Evolutionary conservation across 2,329 filamentous ascomycete genomes (phyloP), one percentile per base, ranked within the genome.

Genomic region (Septoria linicola): DNA sequence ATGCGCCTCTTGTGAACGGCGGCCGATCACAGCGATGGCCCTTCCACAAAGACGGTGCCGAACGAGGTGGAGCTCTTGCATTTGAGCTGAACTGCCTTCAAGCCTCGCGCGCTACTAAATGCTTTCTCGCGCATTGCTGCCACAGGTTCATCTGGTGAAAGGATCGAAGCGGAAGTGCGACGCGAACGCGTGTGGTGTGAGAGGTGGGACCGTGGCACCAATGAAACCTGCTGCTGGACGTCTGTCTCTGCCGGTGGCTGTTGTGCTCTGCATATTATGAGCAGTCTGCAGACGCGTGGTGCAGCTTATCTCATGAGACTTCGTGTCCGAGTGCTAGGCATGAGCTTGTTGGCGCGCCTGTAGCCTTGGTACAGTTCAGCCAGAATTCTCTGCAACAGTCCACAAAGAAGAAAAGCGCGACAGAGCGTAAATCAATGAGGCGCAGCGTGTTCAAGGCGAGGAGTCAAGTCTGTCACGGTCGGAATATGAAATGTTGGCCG

Each of bases 201-300:
- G 20, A 14, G 25, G 43, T 46, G 32, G 31, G 31, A 32, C 21
- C 43, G 21, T 32, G 43, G 32, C 20, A 20, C 43, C 19, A 19
- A n/a, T 27, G 32, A 45, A 30, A 45, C 41, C 41, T 45, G 31
- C n/a, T 25, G 31, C n/a, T 46, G 31, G 13, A 46, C 11, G 31
- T 31, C n/a, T 11, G 13, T 30, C 6, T 16, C 27, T 44, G 27
- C 16, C 7, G 19, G 13, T 34, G 20, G n/a, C 19, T 10, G 37
- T 14, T n/a, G n/a, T 21, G 43, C 21, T 27, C 23, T 27, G 23
- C 23, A 10, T 27, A 27, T 13, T 21, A 30, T 44, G 11, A 44
- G 30, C 31, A 44, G 30, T 35, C n/a, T 44, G 8, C 41, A 34
- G 16, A 34, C 8, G 31, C 21, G 41, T 44, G 17, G 31, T 35